Base-by-base conservation (phyloP, 2,329 filamentous ascomycete species). In the Neurospora sp. region DNA sequence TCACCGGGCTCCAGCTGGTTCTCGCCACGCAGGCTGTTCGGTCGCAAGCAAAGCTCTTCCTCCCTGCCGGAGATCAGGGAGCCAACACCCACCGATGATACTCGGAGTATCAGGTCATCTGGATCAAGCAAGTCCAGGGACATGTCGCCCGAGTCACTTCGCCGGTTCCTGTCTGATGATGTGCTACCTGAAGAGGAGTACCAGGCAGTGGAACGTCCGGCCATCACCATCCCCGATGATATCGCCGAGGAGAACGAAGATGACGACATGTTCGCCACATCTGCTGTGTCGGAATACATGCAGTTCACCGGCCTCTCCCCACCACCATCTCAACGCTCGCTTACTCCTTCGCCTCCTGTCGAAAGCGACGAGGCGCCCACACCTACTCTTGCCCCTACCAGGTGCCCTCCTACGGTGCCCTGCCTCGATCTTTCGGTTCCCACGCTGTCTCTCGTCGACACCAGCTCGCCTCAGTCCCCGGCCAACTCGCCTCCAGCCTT, bases 231-330 rank as follows among this genome's bases (percentile, higher is more conserved):
- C 28, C 81, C 83, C 1, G 81, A 84, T 67, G 82, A 85, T 69
- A 83, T 82, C 43, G 80, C 77, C 8, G 85, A 86, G 69, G 83
- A 85, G 68, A 80, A 80, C 65, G 86, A 88, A 67, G 86, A 89
- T 71, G 87, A 89, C 73, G 86, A 88, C 72, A 89, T 89, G 78
- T 89, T 89, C 74, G 86, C 86, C n/a, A 83, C 82, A 4, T 84
- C 84, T 1, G 82, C 83, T 3, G 75, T 78, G 6, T 82, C 82
- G 0, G 85, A 87, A 68, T 80, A 71, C 2, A 78, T 81, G 28
- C 76, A 81, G 1, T 84, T 80, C 23, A 85, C 84, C 1, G 78
- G 80, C 52, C 78, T 88, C 17, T 87, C 86, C 2, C 86, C 86
- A 8, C 85, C 86, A 0, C 86, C 86, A 0, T 80, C 82, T 62